phyloP scores from a whole-genome alignment of 208 protist species.

The Acanthamoeba castellanii region DNA sequence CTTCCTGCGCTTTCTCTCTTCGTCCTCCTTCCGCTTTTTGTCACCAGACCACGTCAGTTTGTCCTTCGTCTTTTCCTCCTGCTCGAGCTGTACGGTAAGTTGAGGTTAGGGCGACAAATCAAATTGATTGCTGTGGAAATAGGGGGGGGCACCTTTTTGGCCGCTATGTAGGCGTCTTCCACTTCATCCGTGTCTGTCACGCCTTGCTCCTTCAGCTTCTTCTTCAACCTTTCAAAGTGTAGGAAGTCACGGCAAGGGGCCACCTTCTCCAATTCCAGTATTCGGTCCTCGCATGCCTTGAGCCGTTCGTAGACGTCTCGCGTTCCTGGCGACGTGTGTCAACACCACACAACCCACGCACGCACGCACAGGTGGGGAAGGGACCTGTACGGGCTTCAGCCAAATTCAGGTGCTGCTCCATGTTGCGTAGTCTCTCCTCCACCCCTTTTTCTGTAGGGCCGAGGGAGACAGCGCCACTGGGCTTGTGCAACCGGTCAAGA shows the following conservation, averaged over 20 bases:
- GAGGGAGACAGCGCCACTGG: neutral
- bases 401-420: neutral
- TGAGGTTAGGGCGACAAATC: neutral
- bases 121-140: neutral
- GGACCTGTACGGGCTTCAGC: neutral
- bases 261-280: neutral
- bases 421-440: neutral
- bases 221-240: neutral
- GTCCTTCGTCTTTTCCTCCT: too few species aligned
- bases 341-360: neutral
- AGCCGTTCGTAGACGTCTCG: slow-evolving; percentile 3
- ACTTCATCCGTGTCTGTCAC: neutral
- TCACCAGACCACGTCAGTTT: too few species aligned
- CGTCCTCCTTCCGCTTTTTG: too few species aligned
- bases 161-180: neutral
- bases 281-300: neutral
- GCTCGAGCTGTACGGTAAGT: too few species aligned
- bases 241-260: neutral
- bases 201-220: neutral
- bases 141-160: neutral
- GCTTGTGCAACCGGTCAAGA: neutral
- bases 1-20: too few species aligned
- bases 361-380: neutral
- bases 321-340: neutral
- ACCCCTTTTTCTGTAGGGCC: neutral